These are phyloP conservation scores for Blastobotrys chiropterorum DNA, from an alignment of 805 yeast genomes.

Conservation along the genomic window DNA sequence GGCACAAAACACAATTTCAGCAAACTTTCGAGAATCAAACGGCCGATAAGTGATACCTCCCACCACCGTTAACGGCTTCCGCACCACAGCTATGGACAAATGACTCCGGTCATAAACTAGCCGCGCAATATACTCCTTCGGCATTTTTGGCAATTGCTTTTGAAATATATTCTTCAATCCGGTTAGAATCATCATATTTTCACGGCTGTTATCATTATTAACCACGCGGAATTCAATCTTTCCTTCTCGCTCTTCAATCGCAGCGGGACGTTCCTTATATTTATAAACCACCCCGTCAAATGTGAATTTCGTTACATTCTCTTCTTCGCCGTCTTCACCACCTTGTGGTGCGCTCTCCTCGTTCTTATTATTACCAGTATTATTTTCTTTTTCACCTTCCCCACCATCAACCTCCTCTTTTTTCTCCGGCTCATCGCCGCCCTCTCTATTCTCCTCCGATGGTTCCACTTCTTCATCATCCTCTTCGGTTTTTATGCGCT, in stretches of 20 bases:
- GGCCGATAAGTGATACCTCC: constrained; percentile 98
- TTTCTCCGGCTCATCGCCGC: constrained; percentile 21
- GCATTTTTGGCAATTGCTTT: constrained; percentile 98
- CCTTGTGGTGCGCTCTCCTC: constrained; percentile 21
- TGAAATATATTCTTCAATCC: constrained; percentile 95
- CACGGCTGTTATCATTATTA: constrained; percentile 84
- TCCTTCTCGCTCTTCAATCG: constrained; percentile 87
- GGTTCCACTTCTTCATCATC: constrained; percentile 27
- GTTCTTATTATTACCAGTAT: constrained; percentile 26
- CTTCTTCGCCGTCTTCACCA: constrained; percentile 26
- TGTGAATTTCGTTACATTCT: constrained; percentile 42
- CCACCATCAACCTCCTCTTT: constrained; percentile 6
- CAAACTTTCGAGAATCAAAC: constrained; percentile 82
- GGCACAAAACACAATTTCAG: constrained; percentile 98
- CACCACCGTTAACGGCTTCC: constrained; percentile 89
- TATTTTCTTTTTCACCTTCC: constrained; percentile 8
- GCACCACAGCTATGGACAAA: constrained; percentile 90
- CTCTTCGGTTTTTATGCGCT: constrained; percentile 22
- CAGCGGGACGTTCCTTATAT: constrained; percentile 90
- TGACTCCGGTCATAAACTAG: constrained; percentile 92
- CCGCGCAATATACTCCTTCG: constrained; percentile 91
- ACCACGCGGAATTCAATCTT: constrained; percentile 94
- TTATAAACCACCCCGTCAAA: constrained; percentile 77
- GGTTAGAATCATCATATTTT: constrained; percentile 83
- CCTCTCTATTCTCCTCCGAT: constrained; percentile 22